Evolutionary conservation across 129 eudicot genomes (phyloP).

Genomic region (Lactuca saligna): DNA sequence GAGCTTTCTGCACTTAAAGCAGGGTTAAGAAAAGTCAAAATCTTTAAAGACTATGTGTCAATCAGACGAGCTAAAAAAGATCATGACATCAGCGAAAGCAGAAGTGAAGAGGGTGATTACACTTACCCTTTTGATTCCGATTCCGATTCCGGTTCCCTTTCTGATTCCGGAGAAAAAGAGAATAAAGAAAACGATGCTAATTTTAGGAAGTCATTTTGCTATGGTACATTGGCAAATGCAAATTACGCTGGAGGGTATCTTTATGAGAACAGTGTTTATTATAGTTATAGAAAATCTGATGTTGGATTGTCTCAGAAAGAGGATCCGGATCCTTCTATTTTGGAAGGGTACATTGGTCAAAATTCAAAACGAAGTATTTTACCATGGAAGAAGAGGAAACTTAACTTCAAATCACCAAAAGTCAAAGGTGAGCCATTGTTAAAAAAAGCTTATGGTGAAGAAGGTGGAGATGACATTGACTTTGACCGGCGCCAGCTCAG

Average conservation of each 20-base stretch:
- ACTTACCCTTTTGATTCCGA: slow-evolving; percentile 67
- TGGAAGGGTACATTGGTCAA: slow-evolving; percentile 42
- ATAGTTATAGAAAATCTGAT: slow-evolving; percentile 70
- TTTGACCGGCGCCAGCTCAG: slow-evolving; percentile 85
- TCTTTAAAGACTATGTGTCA: slow-evolving; percentile 70
- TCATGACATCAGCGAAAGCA: slow-evolving; percentile 48
- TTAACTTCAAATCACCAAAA: slow-evolving; percentile 74
- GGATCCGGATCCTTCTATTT: slow-evolving; percentile 29
- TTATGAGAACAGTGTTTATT: slow-evolving; percentile 66
- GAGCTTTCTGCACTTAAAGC: slow-evolving; percentile 85
- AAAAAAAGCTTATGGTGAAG: slow-evolving; percentile 75
- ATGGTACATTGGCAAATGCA: slow-evolving; percentile 71
- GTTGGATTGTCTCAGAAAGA: slow-evolving; percentile 54
- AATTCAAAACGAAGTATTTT: slow-evolving; percentile 61
- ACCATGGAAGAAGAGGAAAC: slow-evolving; percentile 93
- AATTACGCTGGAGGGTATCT: slow-evolving; percentile 54
- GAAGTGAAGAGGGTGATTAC: slow-evolving; percentile 71
- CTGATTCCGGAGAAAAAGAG: slow-evolving; percentile 57
- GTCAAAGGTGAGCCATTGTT: slow-evolving; percentile 78
- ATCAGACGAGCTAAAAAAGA: slow-evolving; percentile 64
- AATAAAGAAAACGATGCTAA: slow-evolving; percentile 41
- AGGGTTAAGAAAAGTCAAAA: slow-evolving; percentile 22
- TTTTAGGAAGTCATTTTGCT: slow-evolving; percentile 74
- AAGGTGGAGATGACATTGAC: slow-evolving; percentile 94
- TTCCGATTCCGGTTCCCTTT: slow-evolving; percentile 30